Conservation (phyloP, 2,329 filamentous ascomycete species). For the Stagonosporopsis rhizophila region DNA sequence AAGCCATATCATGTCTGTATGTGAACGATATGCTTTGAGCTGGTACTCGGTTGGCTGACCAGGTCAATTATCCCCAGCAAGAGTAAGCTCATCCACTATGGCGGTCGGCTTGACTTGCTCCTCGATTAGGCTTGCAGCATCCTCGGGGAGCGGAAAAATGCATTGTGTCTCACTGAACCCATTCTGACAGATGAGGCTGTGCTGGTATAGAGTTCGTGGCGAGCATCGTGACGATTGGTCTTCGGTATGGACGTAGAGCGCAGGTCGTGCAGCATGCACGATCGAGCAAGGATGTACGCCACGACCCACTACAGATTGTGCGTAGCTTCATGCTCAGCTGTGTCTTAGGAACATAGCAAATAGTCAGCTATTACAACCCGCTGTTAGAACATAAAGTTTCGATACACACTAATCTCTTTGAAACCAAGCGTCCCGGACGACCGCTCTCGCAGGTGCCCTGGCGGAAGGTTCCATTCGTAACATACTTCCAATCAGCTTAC, state of each 20-base stretch:
- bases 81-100: too few relatives aligned
- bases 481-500: too few relatives aligned
- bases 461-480: too few relatives aligned
- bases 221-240: background rate
- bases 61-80: too few relatives aligned
- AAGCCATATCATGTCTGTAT: too few relatives aligned
- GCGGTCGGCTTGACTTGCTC: background rate
- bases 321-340: slow-evolving; percentile 1
- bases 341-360: background rate
- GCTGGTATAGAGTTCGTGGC: background rate
- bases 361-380: too few relatives aligned
- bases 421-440: too few relatives aligned
- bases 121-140: background rate
- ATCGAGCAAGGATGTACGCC: background rate
- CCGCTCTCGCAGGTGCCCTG: too few relatives aligned
- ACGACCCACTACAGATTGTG: background rate
- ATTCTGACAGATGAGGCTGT: background rate
- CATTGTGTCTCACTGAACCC: background rate
- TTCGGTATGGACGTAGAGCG: background rate
- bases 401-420: too few relatives aligned
- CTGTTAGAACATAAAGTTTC: too few relatives aligned
- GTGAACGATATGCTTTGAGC: too few relatives aligned
- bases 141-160: background rate
- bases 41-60: too few relatives aligned
- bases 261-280: slow-evolving; percentile 2